Conservation (phyloP, 805 yeast genomes). For the Wickerhamiella hasegawae region DNA sequence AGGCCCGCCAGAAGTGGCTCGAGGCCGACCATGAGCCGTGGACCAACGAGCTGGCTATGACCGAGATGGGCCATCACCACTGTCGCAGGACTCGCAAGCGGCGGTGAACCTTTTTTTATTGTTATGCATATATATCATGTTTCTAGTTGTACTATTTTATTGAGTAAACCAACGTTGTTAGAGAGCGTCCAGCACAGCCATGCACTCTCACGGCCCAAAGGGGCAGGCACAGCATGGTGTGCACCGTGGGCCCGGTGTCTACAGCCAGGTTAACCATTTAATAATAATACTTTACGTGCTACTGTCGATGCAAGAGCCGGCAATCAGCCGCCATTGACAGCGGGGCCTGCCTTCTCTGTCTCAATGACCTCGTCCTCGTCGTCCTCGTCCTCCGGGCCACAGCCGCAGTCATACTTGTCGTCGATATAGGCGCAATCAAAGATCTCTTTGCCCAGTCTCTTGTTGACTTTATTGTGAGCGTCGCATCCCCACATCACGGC, state of each 20-base stretch:
- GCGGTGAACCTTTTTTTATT: background rate
- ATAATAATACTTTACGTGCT: too few species aligned
- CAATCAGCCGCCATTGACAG: conserved; percentile 3
- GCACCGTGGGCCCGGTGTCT: too few species aligned
- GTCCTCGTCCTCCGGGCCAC: conserved; percentile 53
- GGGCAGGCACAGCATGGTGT: too few species aligned
- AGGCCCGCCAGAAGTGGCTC: conserved; percentile 3
- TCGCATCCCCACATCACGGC: conserved; percentile 97
- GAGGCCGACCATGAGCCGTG: conserved; percentile 1
- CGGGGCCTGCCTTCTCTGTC: conserved; percentile 1
- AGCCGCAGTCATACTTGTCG: conserved; percentile 93
- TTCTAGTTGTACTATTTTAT: too few species aligned
- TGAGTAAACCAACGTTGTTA: too few species aligned
- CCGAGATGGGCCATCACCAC: conserved; percentile 4
- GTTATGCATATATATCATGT: too few species aligned
- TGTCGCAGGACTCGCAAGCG: conserved; percentile 2
- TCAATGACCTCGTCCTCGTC: conserved; percentile 12
- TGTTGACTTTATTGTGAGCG: conserved; percentile 76
- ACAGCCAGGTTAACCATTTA: too few species aligned
- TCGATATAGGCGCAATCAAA: conserved; percentile 77
- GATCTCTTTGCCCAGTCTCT: conserved; percentile 43
- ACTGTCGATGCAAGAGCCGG: too few species aligned
- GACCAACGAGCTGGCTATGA: conserved; percentile 5
- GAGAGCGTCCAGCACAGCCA: too few species aligned
- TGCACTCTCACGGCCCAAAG: too few species aligned